These are phyloP conservation scores for Hyphodiscus hymeniophilus DNA, from an alignment of 495 filamentous ascomycete genomes.

Conservation along the genomic window DNA sequence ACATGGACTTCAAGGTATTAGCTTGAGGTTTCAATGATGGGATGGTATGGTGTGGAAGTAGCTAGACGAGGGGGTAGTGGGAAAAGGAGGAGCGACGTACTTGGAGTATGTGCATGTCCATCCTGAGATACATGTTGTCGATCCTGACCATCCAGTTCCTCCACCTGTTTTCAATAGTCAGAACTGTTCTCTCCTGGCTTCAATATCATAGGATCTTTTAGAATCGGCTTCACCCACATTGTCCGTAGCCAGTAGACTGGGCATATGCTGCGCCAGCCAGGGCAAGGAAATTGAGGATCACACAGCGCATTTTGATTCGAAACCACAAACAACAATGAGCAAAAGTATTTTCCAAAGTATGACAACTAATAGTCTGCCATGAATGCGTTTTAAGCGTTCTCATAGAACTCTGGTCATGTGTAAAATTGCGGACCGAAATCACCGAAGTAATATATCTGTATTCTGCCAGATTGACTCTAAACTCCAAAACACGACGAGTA, in stretches of 20 bases:
- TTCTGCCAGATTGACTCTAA: conserved; percentile 14
- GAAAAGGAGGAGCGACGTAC: conserved; percentile 5
- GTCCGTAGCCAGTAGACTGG: conserved; percentile 13
- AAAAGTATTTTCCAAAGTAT: background rate
- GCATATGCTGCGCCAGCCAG: conserved; percentile 1
- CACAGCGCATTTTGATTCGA: conserved; percentile 5
- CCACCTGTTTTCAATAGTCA: conserved; percentile 13
- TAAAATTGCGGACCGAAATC: conserved; percentile 11
- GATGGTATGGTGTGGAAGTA: too few species aligned
- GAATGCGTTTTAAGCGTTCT: background rate
- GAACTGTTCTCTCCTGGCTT: background rate
- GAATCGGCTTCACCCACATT: conserved; percentile 12
- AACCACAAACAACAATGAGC: background rate
- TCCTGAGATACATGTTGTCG: conserved; percentile 20
- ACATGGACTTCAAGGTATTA: too few species aligned
- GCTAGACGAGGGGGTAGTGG: background rate
- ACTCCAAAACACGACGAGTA: too few species aligned
- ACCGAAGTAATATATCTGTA: conserved; percentile 13
- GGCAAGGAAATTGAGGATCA: background rate
- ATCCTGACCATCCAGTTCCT: conserved; percentile 16
- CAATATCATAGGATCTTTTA: background rate
- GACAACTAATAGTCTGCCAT: background rate
- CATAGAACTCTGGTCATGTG: background rate
- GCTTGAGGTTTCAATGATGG: too few species aligned
- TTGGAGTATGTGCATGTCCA: conserved; percentile 9